Evolutionary conservation across 495 filamentous ascomycete genomes (phyloP).

Genomic region (Podospora pseudopauciseta): DNA sequence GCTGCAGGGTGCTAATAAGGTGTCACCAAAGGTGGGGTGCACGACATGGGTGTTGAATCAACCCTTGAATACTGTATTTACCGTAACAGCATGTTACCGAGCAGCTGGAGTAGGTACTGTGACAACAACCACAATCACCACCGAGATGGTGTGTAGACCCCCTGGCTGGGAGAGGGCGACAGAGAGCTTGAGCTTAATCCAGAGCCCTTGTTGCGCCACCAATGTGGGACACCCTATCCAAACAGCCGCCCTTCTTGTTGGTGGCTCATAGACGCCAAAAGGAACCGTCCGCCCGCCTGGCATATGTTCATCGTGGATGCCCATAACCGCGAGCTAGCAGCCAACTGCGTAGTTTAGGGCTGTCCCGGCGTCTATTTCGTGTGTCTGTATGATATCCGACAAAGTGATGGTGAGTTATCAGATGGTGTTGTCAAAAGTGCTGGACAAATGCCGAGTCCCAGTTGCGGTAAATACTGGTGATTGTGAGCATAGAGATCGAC

Average conservation of each 20-base stretch:
- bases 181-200: not conserved
- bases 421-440: not conserved
- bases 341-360: not conserved
- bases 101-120: constrained; percentile 3
- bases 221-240: constrained; percentile 5
- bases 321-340: not conserved
- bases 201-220: constrained; percentile 8
- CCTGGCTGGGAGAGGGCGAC: not conserved
- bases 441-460: not conserved
- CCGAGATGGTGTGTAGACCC: not conserved
- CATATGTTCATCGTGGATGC: constrained; percentile 18
- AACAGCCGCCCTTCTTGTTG: constrained; percentile 21
- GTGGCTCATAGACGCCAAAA: constrained; percentile 17
- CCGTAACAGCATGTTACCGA: not conserved
- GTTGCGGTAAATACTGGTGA: not conserved
- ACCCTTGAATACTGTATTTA: constrained; percentile 7
- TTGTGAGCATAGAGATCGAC: not conserved
- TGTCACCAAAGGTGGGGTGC: constrained; percentile 8
- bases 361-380: not conserved
- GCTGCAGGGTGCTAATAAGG: not conserved
- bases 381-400: not conserved
- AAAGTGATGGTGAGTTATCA: not conserved
- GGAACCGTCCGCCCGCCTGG: constrained; percentile 4
- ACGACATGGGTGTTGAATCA: not conserved
- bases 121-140: constrained; percentile 7